phyloP scores from a whole-genome alignment of 2,329 filamentous ascomycete genomes.

The Colletotrichum abscissum region DNA sequence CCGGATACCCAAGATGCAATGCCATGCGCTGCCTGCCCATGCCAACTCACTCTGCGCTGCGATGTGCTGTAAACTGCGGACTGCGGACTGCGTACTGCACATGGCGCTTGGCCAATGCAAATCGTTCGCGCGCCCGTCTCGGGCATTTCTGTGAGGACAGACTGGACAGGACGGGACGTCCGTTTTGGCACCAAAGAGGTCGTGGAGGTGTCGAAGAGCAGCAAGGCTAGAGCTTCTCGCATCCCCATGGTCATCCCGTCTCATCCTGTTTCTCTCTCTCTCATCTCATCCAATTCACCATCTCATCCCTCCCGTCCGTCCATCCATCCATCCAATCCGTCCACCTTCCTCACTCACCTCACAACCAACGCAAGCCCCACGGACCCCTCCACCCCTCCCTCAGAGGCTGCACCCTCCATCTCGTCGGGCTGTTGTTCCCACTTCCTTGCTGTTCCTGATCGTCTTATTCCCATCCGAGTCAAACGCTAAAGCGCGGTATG shows the following conservation, averaged over 20 bases:
- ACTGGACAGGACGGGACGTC: not conserved
- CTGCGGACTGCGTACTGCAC: not conserved
- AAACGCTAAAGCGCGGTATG: conserved; percentile 30
- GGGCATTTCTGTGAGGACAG: conserved; percentile 23
- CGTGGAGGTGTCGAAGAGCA: not conserved
- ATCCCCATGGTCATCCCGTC: not conserved
- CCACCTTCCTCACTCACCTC: not conserved
- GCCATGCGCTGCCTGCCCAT: not conserved
- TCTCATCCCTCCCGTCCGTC: not conserved
- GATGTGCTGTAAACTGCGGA: not conserved
- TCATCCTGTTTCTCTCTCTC: not conserved
- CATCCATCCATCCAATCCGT: conserved; percentile 8
- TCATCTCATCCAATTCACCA: conserved; percentile 3
- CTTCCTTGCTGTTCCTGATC: conserved; percentile 24
- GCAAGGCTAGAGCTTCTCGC: not conserved
- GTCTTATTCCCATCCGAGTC: conserved; percentile 25
- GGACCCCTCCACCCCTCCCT: not conserved
- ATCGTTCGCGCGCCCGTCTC: conserved; percentile 15
- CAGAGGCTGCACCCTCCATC: not conserved
- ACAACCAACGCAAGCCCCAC: not conserved
- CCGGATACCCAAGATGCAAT: not conserved
- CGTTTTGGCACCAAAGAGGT: not conserved
- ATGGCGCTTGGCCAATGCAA: not conserved
- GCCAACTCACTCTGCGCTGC: conserved; percentile 11
- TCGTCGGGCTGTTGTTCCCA: not conserved